phyloP scores from a whole-genome alignment of 1,284 basidiomycete species.

The Tetrapyrgos nigripes region DNA sequence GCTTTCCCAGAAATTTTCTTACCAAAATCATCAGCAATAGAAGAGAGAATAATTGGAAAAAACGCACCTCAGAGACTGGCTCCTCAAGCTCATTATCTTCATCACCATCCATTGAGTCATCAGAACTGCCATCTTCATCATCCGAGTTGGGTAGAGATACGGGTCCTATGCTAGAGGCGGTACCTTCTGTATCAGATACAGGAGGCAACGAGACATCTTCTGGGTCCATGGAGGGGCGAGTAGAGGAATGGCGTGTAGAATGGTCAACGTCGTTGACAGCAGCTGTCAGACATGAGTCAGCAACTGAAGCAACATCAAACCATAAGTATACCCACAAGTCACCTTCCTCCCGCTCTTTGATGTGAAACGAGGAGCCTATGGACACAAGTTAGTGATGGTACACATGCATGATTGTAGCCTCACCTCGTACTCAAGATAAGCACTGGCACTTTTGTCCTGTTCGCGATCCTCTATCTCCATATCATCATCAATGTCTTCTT shows the following conservation, averaged over 20 bases:
- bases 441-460: background rate
- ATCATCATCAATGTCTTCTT: background rate
- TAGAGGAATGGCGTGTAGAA: background rate
- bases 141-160: background rate
- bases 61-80: too few species aligned
- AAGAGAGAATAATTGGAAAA: too few species aligned
- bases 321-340: background rate
- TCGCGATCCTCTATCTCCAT: background rate
- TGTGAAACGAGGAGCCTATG: background rate
- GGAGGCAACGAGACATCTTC: background rate
- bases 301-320: background rate
- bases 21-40: too few species aligned
- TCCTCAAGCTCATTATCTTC: too few species aligned
- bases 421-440: background rate
- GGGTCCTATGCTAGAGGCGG: background rate
- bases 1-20: too few species aligned
- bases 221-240: background rate
- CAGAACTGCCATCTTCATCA: background rate
- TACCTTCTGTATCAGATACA: background rate
- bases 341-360: background rate
- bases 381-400: background rate
- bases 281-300: background rate
- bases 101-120: too few species aligned
- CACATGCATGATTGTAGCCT: too few species aligned
- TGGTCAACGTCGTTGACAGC: background rate